Base-by-base conservation (phyloP, 2,329 filamentous ascomycete genomes). In the Lachnellula arida region DNA sequence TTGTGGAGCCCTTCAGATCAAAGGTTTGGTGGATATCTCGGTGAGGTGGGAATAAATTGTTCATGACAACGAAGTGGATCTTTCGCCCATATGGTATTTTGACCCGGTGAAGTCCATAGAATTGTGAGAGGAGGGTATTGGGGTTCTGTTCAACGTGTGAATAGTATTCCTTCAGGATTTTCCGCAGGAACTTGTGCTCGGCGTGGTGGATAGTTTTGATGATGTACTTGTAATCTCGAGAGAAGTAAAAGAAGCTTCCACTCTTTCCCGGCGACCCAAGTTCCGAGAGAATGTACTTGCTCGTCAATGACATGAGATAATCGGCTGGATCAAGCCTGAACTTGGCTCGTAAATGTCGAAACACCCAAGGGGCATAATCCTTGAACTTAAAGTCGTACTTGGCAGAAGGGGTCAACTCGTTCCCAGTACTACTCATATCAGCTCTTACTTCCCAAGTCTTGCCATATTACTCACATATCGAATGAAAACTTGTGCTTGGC, bases 341-440 rank as follows among this genome's bases (percentile, higher is more conserved):
- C 60, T 87, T 88, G 49, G 85, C 79, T 63, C 94, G 89, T 44
- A 99, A 81, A 74, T 91, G 90, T 67, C 94, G 90, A 75, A 99
- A 99, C 57, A 99, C 94, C 92, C 93, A 97, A 55, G 94, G 94
- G n/a, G 93, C 93, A 73, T 99, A 99, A 75, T 99, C 94, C 77
- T 99, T 99, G 81, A 99, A 99, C 74, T 99, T 99, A 85, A 99
- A 99, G 76, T 99, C 94, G 77, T 99, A 99, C 75, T 99, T 97
- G 65, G 94, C 92, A 60, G 93, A 97, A 22, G 94, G 94, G 5
- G 96, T 96, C 71, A 99, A 79, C 77, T 99, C 94, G 72, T 97
- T 97, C 62, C 94, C 94, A 63, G 92, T 95, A 70, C 89, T 92
- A 68, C 55, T 51, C 40, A 54, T 32, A 67, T 76, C 65, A 80